phyloP scores from a whole-genome alignment of 768 basidiomycete species.

The Boletus fagicola region DNA sequence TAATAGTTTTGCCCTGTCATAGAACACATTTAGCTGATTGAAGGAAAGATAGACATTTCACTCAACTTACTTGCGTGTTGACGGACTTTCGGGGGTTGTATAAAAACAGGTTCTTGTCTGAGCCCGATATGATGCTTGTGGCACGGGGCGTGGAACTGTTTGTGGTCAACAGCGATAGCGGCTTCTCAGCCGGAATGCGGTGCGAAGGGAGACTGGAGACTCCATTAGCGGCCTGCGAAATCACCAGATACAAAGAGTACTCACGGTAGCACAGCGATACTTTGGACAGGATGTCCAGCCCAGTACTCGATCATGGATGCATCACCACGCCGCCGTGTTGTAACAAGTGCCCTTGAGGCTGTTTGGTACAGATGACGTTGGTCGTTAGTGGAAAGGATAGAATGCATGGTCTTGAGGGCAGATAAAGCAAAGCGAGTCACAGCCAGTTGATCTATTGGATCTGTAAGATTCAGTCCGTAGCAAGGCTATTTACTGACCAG shows the following conservation, averaged over 20 bases:
- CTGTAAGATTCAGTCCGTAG: slow-evolving; percentile 1
- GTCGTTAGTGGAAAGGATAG: slow-evolving; percentile 67
- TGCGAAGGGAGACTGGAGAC: slow-evolving; percentile 61
- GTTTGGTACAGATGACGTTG: slow-evolving; percentile 78
- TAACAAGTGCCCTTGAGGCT: slow-evolving; percentile 67
- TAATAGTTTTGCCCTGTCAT: slow-evolving; percentile 52
- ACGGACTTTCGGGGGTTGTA: slow-evolving; percentile 81
- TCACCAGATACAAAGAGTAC: slow-evolving; percentile 9
- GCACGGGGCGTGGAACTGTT: slow-evolving; percentile 38
- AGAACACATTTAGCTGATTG: slow-evolving; percentile 1
- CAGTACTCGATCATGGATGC: slow-evolving; percentile 76
- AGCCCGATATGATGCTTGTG: slow-evolving; percentile 50
- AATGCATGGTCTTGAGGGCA: slow-evolving; percentile 70
- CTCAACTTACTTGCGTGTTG: slow-evolving; percentile 51
- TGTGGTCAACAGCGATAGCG: slow-evolving; percentile 50
- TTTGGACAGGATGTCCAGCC: slow-evolving; percentile 77
- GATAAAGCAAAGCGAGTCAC: slow-evolving; percentile 91
- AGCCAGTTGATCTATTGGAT: slow-evolving; percentile 66
- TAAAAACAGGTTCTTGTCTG: slow-evolving; percentile 76
- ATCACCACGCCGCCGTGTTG: slow-evolving; percentile 77
- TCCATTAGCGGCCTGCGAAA: slow-evolving; percentile 2
- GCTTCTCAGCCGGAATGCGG: slow-evolving; percentile 73
- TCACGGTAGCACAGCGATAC: slow-evolving; percentile 78
- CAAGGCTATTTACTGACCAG: slow-evolving; percentile 52
- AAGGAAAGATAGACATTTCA: neutral